Conservation (phyloP, 257 asterid genomes). For the Orobanche coerulescens region DNA sequence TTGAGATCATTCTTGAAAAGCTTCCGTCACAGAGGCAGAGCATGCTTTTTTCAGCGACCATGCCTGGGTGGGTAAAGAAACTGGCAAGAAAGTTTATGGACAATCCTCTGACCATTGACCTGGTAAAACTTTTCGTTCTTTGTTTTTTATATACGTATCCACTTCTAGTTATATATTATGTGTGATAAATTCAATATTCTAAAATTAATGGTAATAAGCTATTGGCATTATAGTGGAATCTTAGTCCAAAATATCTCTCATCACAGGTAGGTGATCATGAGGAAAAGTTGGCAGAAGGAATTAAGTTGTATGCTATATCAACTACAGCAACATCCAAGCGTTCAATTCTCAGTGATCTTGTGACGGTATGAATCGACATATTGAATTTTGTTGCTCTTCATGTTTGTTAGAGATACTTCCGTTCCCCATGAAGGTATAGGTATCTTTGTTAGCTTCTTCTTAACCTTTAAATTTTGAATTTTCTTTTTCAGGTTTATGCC, state of each 20-base stretch:
- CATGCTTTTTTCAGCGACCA: conserved; percentile 99
- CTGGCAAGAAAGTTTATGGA: conserved; percentile 67
- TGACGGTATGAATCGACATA: conserved; percentile 38
- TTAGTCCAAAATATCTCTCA: neutral
- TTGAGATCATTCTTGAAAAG: conserved; percentile 61
- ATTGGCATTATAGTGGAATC: neutral
- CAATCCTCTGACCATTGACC: conserved; percentile 81
- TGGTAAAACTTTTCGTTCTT: conserved; percentile 40
- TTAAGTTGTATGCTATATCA: conserved; percentile 63
- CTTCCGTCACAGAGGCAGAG: conserved; percentile 82
- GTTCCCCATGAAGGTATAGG: too few relatives aligned
- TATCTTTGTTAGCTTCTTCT: neutral
- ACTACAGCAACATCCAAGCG: conserved; percentile 58
- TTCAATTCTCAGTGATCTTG: conserved; percentile 62
- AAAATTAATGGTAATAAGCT: neutral
- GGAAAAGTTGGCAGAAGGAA: conserved; percentile 78
- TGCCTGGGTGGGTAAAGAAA: conserved; percentile 96
- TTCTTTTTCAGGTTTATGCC: conserved; percentile 56
- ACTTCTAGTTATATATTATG: neutral
- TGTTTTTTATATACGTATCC: neutral
- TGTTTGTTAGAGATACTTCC: neutral
- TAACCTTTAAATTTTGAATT: neutral
- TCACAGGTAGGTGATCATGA: conserved; percentile 68
- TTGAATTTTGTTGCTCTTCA: neutral
- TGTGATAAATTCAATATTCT: neutral